Conservation (phyloP, 2,329 filamentous ascomycete species). For the Epichloe glyceriae region DNA sequence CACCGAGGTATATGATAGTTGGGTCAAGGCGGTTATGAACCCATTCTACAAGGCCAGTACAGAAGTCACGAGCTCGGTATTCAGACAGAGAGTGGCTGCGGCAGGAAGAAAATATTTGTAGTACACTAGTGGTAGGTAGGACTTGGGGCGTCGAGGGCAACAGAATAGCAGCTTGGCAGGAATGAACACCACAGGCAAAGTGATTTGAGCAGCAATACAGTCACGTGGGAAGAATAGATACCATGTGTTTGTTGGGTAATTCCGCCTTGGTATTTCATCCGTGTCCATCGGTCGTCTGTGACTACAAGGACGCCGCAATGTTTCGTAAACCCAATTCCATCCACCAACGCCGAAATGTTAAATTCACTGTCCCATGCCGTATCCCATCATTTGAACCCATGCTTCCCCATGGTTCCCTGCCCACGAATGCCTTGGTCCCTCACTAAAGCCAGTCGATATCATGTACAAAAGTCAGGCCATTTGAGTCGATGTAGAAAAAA, state of each 20-base stretch:
- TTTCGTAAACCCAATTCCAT: conserved; percentile 5
- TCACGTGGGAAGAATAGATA: conserved; percentile 12
- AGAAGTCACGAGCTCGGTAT: conserved; percentile 76
- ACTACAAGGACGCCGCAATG: conserved; percentile 17
- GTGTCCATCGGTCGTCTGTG: conserved; percentile 20
- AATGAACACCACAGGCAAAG: neutral
- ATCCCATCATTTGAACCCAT: conserved; percentile 10
- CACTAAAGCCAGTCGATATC: neutral
- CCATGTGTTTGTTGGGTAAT: too few relatives aligned
- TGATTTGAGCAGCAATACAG: too few relatives aligned
- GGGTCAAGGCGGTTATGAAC: conserved; percentile 94
- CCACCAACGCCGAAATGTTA: conserved; percentile 4
- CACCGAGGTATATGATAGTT: conserved; percentile 87
- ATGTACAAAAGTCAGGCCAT: conserved; percentile 4
- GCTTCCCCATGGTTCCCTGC: neutral
- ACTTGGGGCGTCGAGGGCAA: neutral
- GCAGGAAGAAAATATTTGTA: conserved; percentile 87
- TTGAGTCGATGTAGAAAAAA: neutral
- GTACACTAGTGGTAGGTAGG: neutral
- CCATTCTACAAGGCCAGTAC: conserved; percentile 85
- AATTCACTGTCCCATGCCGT: conserved; percentile 15
- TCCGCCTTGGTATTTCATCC: conserved; percentile 6
- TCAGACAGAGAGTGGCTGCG: conserved; percentile 66
- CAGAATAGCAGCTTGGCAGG: neutral
- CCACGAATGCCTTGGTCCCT: neutral